Conservation (phyloP, 2,329 filamentous ascomycete species). For the Microcyclosporella mali region DNA sequence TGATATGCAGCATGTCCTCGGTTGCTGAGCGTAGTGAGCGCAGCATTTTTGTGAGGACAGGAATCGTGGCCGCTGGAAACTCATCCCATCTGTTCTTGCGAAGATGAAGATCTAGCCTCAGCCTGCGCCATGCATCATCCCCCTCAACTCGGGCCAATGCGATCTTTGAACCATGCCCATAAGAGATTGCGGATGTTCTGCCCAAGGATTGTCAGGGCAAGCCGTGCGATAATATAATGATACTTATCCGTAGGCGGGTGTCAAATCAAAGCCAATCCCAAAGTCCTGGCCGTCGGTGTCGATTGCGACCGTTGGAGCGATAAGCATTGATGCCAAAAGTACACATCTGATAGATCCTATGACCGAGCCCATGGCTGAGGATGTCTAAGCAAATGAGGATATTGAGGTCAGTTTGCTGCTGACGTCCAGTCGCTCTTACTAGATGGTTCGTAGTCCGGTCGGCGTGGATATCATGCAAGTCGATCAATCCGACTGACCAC, state of each 20-base stretch:
- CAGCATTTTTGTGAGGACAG: not conserved
- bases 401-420: not conserved
- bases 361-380: too few relatives aligned
- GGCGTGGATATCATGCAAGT: too few relatives aligned
- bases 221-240: not conserved
- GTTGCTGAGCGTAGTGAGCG: not conserved
- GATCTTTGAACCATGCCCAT: not conserved
- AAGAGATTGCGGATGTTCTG: not conserved
- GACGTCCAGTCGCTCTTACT: not conserved
- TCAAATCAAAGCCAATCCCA: conserved; percentile 1
- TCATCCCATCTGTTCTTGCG: not conserved
- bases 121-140: not conserved
- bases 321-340: not conserved
- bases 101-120: not conserved
- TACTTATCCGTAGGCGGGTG: not conserved
- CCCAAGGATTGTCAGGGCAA: too few relatives aligned
- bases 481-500: too few relatives aligned
- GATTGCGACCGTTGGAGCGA: not conserved
- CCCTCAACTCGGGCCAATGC: not conserved
- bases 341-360: not conserved
- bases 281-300: not conserved
- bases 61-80: not conserved
- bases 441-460: too few relatives aligned
- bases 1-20: not conserved
- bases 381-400: not conserved